Evolutionary conservation across 2,329 filamentous ascomycete genomes (phyloP), one percentile per base, ranked within the genome.

Genomic region (Aureobasidium sp.): DNA sequence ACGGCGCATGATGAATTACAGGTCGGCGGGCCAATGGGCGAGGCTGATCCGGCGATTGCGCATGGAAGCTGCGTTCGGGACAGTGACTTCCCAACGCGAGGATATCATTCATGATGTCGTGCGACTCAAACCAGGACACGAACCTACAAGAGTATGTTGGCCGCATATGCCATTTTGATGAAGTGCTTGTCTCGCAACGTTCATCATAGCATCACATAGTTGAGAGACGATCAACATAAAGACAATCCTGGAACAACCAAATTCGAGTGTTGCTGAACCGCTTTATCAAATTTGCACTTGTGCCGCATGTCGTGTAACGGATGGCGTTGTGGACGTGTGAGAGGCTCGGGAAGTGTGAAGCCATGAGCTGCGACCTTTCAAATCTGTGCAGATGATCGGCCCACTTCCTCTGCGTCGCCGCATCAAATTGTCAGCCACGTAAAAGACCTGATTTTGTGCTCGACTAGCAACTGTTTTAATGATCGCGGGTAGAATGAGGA

Each of bases 1-100:
- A 36, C n/a, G 53, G 53, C 41, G 53, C 53, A 57, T 57, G 20
- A 25, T 36, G 41, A 39, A 42, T 37, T 42, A 37, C 51, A 55
- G 20, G 31, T 31, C 29, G 25, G 51, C 51, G 51, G 25, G 53
- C 53, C 53, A 57, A 57, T 57, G 8, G 41, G 25, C 36, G 27
- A 42, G 37, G 25, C 29, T 15, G 25, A 55, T 6, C n/a, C 36
- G 20, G 25, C 31, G 37, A 55, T 15, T 36, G n/a, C 27, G 27
- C 53, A 45, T 57, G 53, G 53, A 57, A 57, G 39, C 9, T 45
- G 53, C 53, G 29, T 44, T 41, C 41, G 53, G n/a, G 25, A 42
- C 25, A 22, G 27, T n/a, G 25, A 36, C 15, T 57, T 45, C 53
- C 31, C 39, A 57, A 45, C 53, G 53, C 53, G 27, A 57, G 39